Evolutionary conservation across 2,329 filamentous ascomycete genomes (phyloP).

Genomic region (Magnaporthiopsis rhizophila): DNA sequence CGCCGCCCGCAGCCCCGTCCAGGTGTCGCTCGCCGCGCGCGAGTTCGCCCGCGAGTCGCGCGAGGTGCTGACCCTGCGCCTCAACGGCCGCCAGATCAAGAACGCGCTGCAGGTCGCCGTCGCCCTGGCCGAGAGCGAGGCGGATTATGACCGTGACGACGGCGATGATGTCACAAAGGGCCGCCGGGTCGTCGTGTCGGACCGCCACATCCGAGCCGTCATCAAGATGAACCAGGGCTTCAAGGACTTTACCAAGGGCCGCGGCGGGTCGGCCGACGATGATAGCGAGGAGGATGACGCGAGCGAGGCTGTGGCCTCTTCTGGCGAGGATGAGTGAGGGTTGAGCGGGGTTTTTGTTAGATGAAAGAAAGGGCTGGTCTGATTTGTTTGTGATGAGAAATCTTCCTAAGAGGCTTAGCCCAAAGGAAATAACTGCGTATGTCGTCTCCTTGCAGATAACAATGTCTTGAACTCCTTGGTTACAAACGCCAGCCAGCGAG

Average conservation of each 20-base stretch:
- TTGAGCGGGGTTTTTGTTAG: too few relatives aligned
- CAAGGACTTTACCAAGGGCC: conserved; percentile 21
- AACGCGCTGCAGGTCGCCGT: conserved; percentile 35
- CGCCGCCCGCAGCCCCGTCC: conserved; percentile 18
- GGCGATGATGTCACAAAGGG: conserved; percentile 27
- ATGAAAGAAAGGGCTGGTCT: not conserved
- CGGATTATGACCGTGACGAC: not conserved
- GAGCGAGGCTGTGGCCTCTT: too few relatives aligned
- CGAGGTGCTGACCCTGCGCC: conserved; percentile 29
- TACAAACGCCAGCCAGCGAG: not conserved
- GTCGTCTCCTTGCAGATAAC: too few relatives aligned
- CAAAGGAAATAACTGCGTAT: too few relatives aligned
- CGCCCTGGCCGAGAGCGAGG: conserved; percentile 29
- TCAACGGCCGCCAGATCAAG: conserved; percentile 30
- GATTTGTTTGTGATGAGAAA: not conserved
- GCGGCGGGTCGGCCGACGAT: not conserved
- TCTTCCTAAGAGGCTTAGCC: not conserved
- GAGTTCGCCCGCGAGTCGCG: conserved; percentile 29
- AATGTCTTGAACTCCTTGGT: too few relatives aligned
- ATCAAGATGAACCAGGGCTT: conserved; percentile 30
- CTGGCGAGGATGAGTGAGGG: too few relatives aligned
- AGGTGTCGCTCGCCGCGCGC: conserved; percentile 28
- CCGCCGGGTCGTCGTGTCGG: conserved; percentile 20
- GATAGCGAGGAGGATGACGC: conserved; percentile 2
- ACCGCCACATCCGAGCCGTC: conserved; percentile 25